Conservation (phyloP, 164 flowering plant genomes). For the Vitis riparia region DNA sequence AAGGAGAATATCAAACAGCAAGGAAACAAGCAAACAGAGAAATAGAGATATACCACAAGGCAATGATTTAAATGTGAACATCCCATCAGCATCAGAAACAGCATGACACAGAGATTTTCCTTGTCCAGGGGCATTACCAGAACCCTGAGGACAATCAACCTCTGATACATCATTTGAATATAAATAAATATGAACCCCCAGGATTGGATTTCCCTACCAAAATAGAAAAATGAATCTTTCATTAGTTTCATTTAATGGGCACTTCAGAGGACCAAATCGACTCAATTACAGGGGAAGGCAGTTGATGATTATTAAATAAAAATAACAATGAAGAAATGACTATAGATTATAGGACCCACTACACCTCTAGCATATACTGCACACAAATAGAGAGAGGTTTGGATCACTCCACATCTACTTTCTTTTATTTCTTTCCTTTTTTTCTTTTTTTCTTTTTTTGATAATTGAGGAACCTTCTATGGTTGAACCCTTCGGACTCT, state of each 20-base stretch:
- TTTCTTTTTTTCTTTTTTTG: too few relatives aligned
- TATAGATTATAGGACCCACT: too few relatives aligned
- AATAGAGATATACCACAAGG: constrained; percentile 79
- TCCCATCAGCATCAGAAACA: constrained; percentile 88
- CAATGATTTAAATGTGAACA: constrained; percentile 67
- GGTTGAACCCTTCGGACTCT: too few relatives aligned
- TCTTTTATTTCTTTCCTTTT: too few relatives aligned
- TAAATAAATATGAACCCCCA: constrained; percentile 89
- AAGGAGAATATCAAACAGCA: neutral
- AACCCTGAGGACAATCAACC: constrained; percentile 81
- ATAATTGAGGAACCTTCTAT: too few relatives aligned
- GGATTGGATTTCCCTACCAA: constrained; percentile 88
- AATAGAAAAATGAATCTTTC: constrained; percentile 7
- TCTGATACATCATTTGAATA: constrained; percentile 75
- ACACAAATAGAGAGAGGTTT: too few relatives aligned
- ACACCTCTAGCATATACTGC: too few relatives aligned
- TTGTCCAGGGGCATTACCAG: constrained; percentile 61
- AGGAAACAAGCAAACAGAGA: neutral
- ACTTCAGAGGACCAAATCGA: too few relatives aligned
- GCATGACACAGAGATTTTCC: constrained; percentile 86
- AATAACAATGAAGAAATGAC: too few relatives aligned
- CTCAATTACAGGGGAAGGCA: too few relatives aligned
- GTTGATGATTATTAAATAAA: too few relatives aligned
- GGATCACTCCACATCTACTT: too few relatives aligned
- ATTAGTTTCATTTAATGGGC: neutral